Conservation (phyloP, 2,329 filamentous ascomycete genomes). For the Aureobasidium sp. region DNA sequence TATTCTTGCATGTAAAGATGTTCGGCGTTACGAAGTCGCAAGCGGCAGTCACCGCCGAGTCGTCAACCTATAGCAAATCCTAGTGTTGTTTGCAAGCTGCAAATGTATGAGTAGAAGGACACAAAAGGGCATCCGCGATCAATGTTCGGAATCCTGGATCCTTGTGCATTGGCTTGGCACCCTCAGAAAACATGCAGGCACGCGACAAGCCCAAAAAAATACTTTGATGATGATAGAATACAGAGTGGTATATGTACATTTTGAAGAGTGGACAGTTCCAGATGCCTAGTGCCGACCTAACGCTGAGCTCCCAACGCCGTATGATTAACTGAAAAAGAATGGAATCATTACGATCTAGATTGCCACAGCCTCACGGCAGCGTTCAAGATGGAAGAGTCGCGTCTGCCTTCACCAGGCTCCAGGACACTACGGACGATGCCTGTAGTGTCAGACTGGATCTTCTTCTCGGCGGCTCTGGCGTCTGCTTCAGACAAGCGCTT, state of each 20-base stretch:
- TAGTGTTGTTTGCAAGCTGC: no score
- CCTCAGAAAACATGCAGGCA: not conserved
- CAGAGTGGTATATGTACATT: slow-evolving; percentile 8
- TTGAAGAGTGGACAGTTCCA: not conserved
- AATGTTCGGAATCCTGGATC: no score
- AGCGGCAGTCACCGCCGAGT: not conserved
- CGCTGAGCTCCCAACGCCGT: not conserved
- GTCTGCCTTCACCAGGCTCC: slow-evolving; percentile 11
- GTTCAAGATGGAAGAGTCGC: not conserved
- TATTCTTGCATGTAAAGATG: not conserved
- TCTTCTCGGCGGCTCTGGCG: slow-evolving; percentile 3
- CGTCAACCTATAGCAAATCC: no score
- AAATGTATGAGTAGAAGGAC: no score
- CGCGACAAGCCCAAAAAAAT: not conserved
- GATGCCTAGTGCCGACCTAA: not conserved
- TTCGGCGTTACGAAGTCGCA: not conserved
- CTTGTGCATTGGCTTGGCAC: not conserved
- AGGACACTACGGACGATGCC: slow-evolving; percentile 13
- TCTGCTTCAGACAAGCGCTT: slow-evolving; percentile 10
- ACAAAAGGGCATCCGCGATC: not conserved
- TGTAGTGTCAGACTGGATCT: not conserved
- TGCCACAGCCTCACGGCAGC: slow-evolving; percentile 7
- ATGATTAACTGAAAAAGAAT: not conserved
- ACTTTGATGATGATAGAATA: not conserved
- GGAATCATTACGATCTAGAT: not conserved